These are phyloP conservation scores for Aspergillus ibericus DNA, from an alignment of 2,329 filamentous ascomycete genomes.

Conservation along the genomic window DNA sequence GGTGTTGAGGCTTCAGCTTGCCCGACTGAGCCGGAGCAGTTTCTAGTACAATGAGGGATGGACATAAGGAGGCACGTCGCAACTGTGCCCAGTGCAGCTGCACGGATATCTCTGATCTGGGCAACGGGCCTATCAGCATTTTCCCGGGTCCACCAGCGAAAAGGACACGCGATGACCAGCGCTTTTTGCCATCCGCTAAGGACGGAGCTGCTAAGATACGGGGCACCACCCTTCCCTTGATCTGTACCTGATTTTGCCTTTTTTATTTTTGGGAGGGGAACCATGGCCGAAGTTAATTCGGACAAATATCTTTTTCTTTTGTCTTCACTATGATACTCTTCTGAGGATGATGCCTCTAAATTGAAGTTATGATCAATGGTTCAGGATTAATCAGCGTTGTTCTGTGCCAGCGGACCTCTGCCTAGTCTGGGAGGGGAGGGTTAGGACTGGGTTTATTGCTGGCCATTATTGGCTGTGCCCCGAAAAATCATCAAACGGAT, in stretches of 20 bases:
- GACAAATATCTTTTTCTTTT: not conserved
- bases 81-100: slow-evolving; percentile 9
- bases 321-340: too few relatives aligned
- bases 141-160: slow-evolving; percentile 18
- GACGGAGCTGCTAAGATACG: not conserved
- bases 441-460: not conserved
- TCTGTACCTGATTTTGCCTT: slow-evolving; percentile 7
- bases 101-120: slow-evolving; percentile 19
- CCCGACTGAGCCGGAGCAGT: not conserved
- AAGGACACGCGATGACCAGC: slow-evolving; percentile 21
- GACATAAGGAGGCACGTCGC: not conserved
- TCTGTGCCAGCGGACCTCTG: not conserved
- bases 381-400: not conserved
- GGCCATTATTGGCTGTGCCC: not conserved
- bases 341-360: too few relatives aligned
- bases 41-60: not conserved
- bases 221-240: not conserved
- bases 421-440: not conserved
- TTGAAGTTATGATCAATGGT: too few relatives aligned
- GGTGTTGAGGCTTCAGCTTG: not conserved
- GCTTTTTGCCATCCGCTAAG: slow-evolving; percentile 15
- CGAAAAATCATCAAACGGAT: slow-evolving; percentile 3
- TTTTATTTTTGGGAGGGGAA: not conserved
- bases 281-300: not conserved
- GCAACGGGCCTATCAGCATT: slow-evolving; percentile 12